Percentiles rank a stretch among this genome's conserved stretches.
Conservation (phyloP, 2,329 filamentous ascomycete genomes). For the Apiospora aurea region DNA sequence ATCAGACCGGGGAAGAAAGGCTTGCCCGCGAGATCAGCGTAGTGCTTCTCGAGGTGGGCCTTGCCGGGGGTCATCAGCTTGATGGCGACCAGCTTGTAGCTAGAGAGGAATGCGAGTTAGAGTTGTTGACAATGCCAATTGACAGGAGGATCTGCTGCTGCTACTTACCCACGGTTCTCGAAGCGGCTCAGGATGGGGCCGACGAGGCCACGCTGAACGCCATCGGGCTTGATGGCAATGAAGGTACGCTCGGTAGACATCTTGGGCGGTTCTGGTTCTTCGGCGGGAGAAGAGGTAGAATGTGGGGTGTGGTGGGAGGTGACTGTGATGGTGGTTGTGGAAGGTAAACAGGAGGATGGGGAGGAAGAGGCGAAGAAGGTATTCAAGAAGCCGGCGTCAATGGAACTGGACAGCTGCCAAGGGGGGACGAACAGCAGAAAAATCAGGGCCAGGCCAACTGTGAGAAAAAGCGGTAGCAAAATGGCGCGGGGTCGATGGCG, state of each 20-base stretch:
- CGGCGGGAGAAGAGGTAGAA: conserved; percentile 36
- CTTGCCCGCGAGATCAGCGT: conserved; percentile 90
- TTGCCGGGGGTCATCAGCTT: conserved; percentile 90
- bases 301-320: conserved; percentile 31
- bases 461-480: conserved; percentile 13
- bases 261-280: conserved; percentile 45
- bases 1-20: conserved; percentile 97
- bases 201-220: conserved; percentile 98
- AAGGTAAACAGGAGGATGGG: conserved; percentile 24
- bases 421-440: conserved; percentile 16
- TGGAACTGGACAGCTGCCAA: background rate
- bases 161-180: conserved; percentile 85
- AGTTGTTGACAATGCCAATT: background rate
- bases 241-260: conserved; percentile 92
- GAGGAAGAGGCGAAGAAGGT: conserved; percentile 7
- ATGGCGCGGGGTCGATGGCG: conserved; percentile 19
- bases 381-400: conserved; percentile 7
- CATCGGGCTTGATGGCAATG: conserved; percentile 99
- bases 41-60: conserved; percentile 98
- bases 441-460: conserved; percentile 14
- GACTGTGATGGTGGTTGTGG: conserved; percentile 39
- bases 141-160: conserved; percentile 30
- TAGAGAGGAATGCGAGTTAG: conserved; percentile 42
- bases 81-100: conserved; percentile 98
- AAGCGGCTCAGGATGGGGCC: conserved; percentile 98